Evolutionary conservation across 306 rosid species (phyloP).

Genomic region (Calophaca sinica): DNA sequence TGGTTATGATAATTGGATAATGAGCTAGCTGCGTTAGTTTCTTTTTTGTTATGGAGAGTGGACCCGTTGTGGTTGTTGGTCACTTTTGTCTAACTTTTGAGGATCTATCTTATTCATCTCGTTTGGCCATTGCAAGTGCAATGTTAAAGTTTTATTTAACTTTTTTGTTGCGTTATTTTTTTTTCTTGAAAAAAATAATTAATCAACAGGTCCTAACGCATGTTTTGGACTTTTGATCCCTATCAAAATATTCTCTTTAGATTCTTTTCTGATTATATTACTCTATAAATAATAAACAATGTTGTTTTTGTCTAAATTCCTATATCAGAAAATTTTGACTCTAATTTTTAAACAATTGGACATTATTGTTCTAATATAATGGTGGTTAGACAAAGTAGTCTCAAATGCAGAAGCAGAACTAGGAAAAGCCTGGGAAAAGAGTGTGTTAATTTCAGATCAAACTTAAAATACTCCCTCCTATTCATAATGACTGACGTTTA

Average conservation of each 20-base stretch:
- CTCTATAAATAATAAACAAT: not conserved
- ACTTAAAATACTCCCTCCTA: no score
- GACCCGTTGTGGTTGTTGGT: constrained; percentile 37
- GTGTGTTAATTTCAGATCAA: not conserved
- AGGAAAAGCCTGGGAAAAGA: not conserved
- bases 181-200: not conserved
- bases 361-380: not conserved
- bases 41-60: constrained; percentile 50
- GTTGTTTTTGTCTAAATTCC: not conserved
- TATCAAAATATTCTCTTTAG: constrained; percentile 18
- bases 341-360: not conserved
- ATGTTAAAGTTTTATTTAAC: constrained; percentile 13
- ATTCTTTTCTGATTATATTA: constrained; percentile 34
- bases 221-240: constrained; percentile 26
- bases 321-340: not conserved
- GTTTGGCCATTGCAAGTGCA: constrained; percentile 8
- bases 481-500: no score
- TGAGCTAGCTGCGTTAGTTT: constrained; percentile 25
- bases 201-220: not conserved
- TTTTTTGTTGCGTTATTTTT: not conserved
- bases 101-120: constrained; percentile 44
- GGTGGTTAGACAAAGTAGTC: not conserved
- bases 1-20: constrained; percentile 40
- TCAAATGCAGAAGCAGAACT: not conserved
- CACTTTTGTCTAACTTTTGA: constrained; percentile 52